Percentiles rank a stretch among this genome's conserved stretches.
Conservation (phyloP, 2,329 filamentous ascomycete species). For the Didymella pinodella region DNA sequence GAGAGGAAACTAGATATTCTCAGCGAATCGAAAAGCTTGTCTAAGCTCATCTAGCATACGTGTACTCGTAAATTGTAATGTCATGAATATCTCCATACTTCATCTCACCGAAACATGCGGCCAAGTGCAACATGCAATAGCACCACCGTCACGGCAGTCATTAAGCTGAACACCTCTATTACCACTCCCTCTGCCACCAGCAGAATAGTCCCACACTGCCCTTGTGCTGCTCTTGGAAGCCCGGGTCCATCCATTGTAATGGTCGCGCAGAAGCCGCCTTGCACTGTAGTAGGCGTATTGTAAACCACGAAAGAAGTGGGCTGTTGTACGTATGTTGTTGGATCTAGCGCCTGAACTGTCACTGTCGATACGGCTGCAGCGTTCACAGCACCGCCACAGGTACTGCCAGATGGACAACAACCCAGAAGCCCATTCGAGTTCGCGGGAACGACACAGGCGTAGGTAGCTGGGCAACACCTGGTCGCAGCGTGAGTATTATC, state of each 20-base stretch:
- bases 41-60: conserved; percentile 22
- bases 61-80: conserved; percentile 34
- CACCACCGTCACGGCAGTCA: conserved; percentile 25
- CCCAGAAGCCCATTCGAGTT: conserved; percentile 48
- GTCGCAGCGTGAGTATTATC: background rate
- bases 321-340: conserved; percentile 42
- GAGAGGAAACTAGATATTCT: conserved; percentile 52
- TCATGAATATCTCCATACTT: conserved; percentile 12
- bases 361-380: conserved; percentile 47
- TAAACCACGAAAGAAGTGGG: conserved; percentile 39
- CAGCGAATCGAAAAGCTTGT: conserved; percentile 18
- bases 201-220: conserved; percentile 50
- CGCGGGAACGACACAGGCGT: conserved; percentile 44
- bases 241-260: conserved; percentile 48
- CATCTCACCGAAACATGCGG: conserved; percentile 33
- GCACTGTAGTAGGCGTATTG: conserved; percentile 32
- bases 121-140: conserved; percentile 38
- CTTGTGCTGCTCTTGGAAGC: conserved; percentile 44
- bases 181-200: conserved; percentile 41
- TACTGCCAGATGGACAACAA: conserved; percentile 49
- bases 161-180: conserved; percentile 31
- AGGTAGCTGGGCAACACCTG: conserved; percentile 51
- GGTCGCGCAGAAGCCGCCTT: conserved; percentile 49
- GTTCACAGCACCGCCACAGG: conserved; percentile 45
- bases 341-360: conserved; percentile 43